phyloP scores from a whole-genome alignment of 805 yeast species.

The Torulaspora maleeae region DNA sequence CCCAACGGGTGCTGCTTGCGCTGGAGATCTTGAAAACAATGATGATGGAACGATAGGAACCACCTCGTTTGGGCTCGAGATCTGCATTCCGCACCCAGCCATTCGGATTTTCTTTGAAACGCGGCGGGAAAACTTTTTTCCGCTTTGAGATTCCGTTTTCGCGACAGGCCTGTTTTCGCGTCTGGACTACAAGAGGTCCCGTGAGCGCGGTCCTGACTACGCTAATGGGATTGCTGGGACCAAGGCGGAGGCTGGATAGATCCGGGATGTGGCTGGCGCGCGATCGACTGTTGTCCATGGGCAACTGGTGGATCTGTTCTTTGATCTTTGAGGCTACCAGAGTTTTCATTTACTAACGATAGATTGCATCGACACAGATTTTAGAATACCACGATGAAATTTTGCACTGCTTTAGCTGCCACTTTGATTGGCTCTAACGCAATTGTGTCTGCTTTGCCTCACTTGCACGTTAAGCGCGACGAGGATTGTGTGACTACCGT shows the following conservation, averaged over 20 bases:
- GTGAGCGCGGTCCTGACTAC: background rate
- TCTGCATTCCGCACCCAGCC: constrained; percentile 1
- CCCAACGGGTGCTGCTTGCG: background rate
- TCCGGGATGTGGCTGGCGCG: background rate
- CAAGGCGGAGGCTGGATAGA: background rate
- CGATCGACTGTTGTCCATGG: background rate
- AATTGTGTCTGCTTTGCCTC: constrained; percentile 31
- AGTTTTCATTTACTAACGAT: constrained; percentile 2
- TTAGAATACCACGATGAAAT: constrained; percentile 28
- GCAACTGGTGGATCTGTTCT: too few species aligned
- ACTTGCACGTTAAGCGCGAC: constrained; percentile 22
- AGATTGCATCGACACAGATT: background rate
- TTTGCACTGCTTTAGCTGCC: constrained; percentile 34
- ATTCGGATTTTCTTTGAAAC: background rate
- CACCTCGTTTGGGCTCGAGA: background rate
- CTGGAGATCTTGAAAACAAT: background rate
- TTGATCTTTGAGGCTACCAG: too few species aligned
- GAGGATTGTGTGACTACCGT: constrained; percentile 33
- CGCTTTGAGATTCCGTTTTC: constrained; percentile 4
- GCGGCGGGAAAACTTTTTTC: constrained; percentile 6
- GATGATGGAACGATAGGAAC: background rate
- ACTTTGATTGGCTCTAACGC: constrained; percentile 31
- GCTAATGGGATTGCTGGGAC: background rate
- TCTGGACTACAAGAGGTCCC: background rate
- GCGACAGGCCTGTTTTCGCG: constrained; percentile 5